Evolutionary conservation across 2,329 filamentous ascomycete genomes (phyloP).

Genomic region (Monosporascus sp.): DNA sequence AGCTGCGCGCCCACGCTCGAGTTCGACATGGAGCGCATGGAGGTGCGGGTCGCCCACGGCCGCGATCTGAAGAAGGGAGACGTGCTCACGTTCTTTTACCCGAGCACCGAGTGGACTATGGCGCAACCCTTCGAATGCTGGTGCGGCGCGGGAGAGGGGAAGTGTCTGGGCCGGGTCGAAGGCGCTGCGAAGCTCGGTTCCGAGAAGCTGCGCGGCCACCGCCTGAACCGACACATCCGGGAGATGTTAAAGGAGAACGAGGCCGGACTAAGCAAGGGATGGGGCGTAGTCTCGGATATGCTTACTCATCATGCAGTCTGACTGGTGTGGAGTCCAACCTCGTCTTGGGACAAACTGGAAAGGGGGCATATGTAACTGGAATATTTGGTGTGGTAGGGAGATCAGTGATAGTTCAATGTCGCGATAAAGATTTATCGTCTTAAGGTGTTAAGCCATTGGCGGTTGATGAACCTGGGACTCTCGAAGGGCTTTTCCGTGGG

Average conservation of each 20-base stretch:
- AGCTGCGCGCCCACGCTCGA: constrained; percentile 60
- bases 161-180: constrained; percentile 56
- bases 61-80: neutral
- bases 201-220: constrained; percentile 50
- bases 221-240: constrained; percentile 57
- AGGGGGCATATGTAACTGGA: too few relatives aligned
- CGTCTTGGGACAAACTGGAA: too few relatives aligned
- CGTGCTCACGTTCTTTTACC: constrained; percentile 58
- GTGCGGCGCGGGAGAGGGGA: constrained; percentile 44
- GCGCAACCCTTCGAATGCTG: constrained; percentile 64
- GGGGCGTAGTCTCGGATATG: too few relatives aligned
- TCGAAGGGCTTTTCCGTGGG: too few relatives aligned
- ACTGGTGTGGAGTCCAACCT: too few relatives aligned
- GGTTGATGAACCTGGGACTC: too few relatives aligned
- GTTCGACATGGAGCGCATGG: constrained; percentile 21
- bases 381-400: too few relatives aligned
- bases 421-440: too few relatives aligned
- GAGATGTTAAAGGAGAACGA: constrained; percentile 44
- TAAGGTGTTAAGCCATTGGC: too few relatives aligned
- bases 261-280: too few relatives aligned
- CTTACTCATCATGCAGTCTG: too few relatives aligned
- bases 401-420: too few relatives aligned
- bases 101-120: constrained; percentile 71
- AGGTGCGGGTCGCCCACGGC: neutral
- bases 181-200: constrained; percentile 57